Evolutionary conservation across 202 grass and related monocot genomes (phyloP).

Genomic region (Setaria viridis): DNA sequence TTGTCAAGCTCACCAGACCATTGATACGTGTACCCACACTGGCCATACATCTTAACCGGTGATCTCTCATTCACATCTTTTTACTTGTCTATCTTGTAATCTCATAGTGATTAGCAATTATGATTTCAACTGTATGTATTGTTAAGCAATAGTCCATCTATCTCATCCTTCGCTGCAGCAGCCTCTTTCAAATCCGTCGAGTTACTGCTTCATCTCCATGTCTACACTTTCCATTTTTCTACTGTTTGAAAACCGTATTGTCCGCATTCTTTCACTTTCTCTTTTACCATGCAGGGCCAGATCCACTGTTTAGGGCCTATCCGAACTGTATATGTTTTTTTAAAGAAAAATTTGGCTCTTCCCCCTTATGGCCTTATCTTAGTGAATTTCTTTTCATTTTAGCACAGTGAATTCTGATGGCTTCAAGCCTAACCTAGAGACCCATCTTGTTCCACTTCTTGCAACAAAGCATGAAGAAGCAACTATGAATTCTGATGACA

Average conservation of each 20-base stretch:
- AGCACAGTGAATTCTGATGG: slow-evolving; percentile 98
- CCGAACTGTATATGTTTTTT: not conserved
- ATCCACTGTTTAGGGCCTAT: not conserved
- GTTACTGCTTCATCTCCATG: no score
- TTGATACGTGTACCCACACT: slow-evolving; percentile 86
- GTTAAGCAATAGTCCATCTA: no score
- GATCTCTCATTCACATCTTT: slow-evolving; percentile 39
- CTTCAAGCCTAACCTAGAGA: slow-evolving; percentile 97
- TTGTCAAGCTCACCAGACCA: slow-evolving; percentile 91
- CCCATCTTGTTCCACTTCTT: slow-evolving; percentile 82
- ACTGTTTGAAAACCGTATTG: no score
- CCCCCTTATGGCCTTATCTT: slow-evolving; percentile 28
- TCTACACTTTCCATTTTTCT: no score
- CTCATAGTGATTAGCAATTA: no score
- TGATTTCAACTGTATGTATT: no score
- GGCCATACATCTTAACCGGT: slow-evolving; percentile 99
- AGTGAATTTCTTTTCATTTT: slow-evolving; percentile 54
- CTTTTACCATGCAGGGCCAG: no score
- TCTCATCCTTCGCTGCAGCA: no score
- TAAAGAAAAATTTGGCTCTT: not conserved
- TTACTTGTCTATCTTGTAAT: no score
- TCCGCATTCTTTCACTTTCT: no score
- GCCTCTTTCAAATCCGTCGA: no score
- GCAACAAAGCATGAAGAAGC: slow-evolving; percentile 83
- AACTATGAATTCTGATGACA: slow-evolving; percentile 61